A percentile compares a stretch with the other conserved stretches of the same genome.
Evolutionary conservation across 495 filamentous ascomycete species (phyloP).

Genomic region (Xanthoparmelia taractica): DNA sequence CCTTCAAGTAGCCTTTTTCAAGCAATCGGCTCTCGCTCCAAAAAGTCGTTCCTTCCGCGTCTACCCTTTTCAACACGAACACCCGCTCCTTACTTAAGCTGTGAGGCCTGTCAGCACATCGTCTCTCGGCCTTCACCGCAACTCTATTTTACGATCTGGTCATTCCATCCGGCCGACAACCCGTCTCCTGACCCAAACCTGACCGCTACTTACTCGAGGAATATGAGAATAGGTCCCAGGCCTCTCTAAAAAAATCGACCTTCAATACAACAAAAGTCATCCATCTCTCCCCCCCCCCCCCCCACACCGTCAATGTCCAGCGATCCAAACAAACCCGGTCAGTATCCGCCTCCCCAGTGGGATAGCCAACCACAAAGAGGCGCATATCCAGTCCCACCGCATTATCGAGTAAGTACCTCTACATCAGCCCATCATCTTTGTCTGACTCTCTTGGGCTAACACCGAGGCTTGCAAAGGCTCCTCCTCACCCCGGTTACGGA

Average conservation of each 20-base stretch:
- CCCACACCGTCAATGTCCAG: conserved; percentile 41
- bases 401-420: conserved; percentile 39
- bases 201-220: conserved; percentile 9
- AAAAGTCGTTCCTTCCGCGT: conserved; percentile 18
- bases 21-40: neutral
- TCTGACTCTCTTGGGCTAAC: conserved; percentile 28
- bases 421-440: conserved; percentile 15
- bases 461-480: conserved; percentile 37
- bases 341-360: conserved; percentile 44
- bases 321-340: conserved; percentile 40
- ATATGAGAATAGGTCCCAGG: conserved; percentile 13
- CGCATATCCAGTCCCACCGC: conserved; percentile 33
- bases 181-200: conserved; percentile 5
- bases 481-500: conserved; percentile 30
- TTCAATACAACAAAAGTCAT: conserved; percentile 7
- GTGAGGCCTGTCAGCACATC: conserved; percentile 7
- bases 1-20: neutral
- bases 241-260: conserved; percentile 3
- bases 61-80: conserved; percentile 25
- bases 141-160: conserved; percentile 20
- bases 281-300: too few relatives aligned
- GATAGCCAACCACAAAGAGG: conserved; percentile 39
- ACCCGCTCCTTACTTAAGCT: conserved; percentile 8
- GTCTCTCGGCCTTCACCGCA: conserved; percentile 22
- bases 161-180: conserved; percentile 10